Percentiles rank a stretch among this genome's conserved stretches.
Conservation (phyloP, 257 asterid species). For the Galeopsis tetrahit region DNA sequence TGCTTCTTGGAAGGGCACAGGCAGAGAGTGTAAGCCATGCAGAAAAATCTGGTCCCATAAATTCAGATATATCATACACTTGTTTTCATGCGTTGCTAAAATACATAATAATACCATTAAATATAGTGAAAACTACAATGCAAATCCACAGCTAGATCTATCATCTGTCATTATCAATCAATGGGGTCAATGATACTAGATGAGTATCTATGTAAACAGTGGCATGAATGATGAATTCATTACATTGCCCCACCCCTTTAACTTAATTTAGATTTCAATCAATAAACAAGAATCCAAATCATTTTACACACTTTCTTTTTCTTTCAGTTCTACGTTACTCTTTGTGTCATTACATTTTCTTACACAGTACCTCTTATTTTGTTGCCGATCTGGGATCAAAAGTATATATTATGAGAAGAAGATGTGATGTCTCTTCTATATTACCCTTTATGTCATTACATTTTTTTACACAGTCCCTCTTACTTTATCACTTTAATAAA, state of each 20-base stretch:
- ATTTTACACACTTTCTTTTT: too few relatives aligned
- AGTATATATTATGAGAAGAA: slow-evolving; percentile 35
- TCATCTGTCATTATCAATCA: slow-evolving; percentile 51
- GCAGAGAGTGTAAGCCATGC: slow-evolving; percentile 47
- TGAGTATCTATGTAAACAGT: slow-evolving; percentile 48
- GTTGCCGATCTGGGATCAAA: too few relatives aligned
- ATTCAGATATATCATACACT: slow-evolving; percentile 37
- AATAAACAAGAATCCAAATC: slow-evolving; percentile 15
- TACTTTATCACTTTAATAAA: too few relatives aligned
- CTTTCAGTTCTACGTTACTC: too few relatives aligned
- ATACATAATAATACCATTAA: slow-evolving; percentile 27
- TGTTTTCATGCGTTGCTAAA: slow-evolving; percentile 40
- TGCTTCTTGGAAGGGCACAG: slow-evolving; percentile 52
- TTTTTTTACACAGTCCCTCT: too few relatives aligned
- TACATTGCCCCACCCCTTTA: slow-evolving; percentile 36
- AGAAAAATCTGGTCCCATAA: slow-evolving; percentile 56
- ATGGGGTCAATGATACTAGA: slow-evolving; percentile 52
- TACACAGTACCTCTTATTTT: too few relatives aligned
- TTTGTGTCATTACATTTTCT: too few relatives aligned
- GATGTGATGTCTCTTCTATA: too few relatives aligned
- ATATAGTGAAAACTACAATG: slow-evolving; percentile 44
- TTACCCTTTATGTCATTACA: too few relatives aligned
- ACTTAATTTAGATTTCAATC: slow-evolving; percentile 26
- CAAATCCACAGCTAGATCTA: slow-evolving; percentile 34
- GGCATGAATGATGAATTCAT: slow-evolving; percentile 53